Evolutionary conservation across 2,329 filamentous ascomycete genomes (phyloP), one percentile per base, ranked within the genome.

Genomic region (Dothistroma pini): DNA sequence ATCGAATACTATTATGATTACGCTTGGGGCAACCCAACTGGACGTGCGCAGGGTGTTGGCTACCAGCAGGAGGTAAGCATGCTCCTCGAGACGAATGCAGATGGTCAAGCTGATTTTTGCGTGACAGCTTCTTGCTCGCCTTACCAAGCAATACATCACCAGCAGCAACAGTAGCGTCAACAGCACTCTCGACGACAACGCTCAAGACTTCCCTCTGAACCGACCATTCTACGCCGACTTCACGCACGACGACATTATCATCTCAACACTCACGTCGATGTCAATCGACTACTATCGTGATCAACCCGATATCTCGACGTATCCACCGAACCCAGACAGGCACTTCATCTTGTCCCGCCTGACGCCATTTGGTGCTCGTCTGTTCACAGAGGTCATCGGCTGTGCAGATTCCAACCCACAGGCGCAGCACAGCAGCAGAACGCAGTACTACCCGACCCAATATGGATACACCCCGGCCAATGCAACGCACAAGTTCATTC

Each of bases 321-420:
- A 70, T 66, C 79, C 79, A 21, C 79, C 76, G 4, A 72, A 77
- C 68, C 74, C 76, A 22, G 67, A 80, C 21, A 75, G 80, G 2
- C 76, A 76, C 53, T 84, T 84, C 71, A 73, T 76, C 29, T 73
- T 85, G 9, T 81, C 78, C 2, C 69, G 81, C 51, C 66, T 85
- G 56, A 83, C 82, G 0, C 83, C 83, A 1, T 85, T 85, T 63
- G 82, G 81, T 22, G 83, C 78, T 3, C 78, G 81, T 19, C 75
- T 86, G 32, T 75, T 83, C 50, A 83, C 83, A 1, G 83, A 86
- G 71, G 77, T 84, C 31, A 81, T 84, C 64, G 82, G 80, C 35
- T 85, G 83, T 66, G 71, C 75, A 2, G 58, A 63, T 0, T 54
- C 75, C 0, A 60, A 78, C 52, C 80, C 83, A 0, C 66, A 66